A percentile compares a stretch with the other conserved stretches of the same genome.
These are phyloP conservation scores for Naganishia friedmannii DNA, from an alignment of 768 basidiomycete species.

Conservation along the genomic window DNA sequence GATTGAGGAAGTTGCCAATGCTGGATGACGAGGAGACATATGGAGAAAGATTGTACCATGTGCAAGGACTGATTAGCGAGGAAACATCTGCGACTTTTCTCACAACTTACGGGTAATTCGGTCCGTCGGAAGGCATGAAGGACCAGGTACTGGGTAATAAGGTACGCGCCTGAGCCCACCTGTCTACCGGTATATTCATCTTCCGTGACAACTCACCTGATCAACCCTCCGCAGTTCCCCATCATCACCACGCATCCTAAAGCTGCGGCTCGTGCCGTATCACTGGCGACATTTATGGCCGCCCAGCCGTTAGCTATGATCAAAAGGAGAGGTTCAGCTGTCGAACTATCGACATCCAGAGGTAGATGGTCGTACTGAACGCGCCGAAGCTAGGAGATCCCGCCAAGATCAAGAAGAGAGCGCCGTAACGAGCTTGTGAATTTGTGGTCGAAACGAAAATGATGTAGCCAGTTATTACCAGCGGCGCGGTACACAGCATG, in stretches of 20 bases:
- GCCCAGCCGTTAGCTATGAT: background rate
- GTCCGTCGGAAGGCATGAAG: background rate
- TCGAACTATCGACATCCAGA: background rate
- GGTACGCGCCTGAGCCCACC: no score
- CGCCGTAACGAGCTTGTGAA: conserved; percentile 17
- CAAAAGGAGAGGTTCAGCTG: background rate
- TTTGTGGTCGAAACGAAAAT: conserved; percentile 33
- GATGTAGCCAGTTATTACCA: conserved; percentile 31
- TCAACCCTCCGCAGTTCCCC: conserved; percentile 27
- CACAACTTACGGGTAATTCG: background rate
- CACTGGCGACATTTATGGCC: conserved; percentile 22
- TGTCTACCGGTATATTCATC: background rate
- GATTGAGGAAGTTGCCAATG: conserved; percentile 27
- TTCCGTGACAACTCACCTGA: background rate
- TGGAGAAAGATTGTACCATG: background rate
- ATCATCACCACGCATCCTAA: conserved; percentile 36
- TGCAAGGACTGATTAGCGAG: background rate
- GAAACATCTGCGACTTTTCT: background rate
- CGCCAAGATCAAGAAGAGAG: conserved; percentile 5
- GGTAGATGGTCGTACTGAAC: background rate
- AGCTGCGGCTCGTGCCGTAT: conserved; percentile 32
- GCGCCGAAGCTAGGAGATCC: background rate
- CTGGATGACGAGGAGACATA: background rate
- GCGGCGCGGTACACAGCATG: conserved; percentile 28
- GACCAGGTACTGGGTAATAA: background rate